Conservation (phyloP, 176 grass and related monocot species). For the Carex cristatella region DNA sequence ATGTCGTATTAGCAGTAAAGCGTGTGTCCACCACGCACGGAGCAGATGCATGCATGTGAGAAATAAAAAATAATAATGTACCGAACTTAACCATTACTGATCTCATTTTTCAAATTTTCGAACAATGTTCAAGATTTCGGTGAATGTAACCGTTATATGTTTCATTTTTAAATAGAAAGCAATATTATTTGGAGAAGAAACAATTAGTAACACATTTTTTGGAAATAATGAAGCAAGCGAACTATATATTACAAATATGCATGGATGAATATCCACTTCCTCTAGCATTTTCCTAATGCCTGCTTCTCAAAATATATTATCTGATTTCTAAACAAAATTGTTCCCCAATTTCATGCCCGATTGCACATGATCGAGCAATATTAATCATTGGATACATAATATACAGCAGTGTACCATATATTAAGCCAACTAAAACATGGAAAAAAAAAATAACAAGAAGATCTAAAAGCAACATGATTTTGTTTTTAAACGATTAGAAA, state of each 20-base stretch:
- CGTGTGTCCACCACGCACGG: constrained; percentile 7
- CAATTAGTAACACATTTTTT: neutral
- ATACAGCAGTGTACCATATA: neutral
- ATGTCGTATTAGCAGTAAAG: neutral
- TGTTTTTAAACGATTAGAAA: neutral
- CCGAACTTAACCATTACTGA: neutral
- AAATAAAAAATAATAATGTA: neutral
- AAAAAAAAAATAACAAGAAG: no score
- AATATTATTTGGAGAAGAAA: neutral
- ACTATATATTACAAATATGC: no score
- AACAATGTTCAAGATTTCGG: neutral
- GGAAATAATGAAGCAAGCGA: neutral
- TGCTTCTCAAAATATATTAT: neutral
- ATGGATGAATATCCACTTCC: neutral
- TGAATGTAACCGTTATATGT: neutral
- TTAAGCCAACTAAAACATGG: neutral
- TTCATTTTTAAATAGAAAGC: neutral
- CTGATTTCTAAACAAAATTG: neutral
- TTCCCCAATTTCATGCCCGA: neutral
- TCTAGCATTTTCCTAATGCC: no score
- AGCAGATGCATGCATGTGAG: neutral
- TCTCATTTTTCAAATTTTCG: neutral
- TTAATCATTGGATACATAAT: neutral
- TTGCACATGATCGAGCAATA: neutral
- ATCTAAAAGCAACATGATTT: neutral